phyloP scores from a whole-genome alignment of 2,329 filamentous ascomycete genomes.

The Chaetothyriales sp. region DNA sequence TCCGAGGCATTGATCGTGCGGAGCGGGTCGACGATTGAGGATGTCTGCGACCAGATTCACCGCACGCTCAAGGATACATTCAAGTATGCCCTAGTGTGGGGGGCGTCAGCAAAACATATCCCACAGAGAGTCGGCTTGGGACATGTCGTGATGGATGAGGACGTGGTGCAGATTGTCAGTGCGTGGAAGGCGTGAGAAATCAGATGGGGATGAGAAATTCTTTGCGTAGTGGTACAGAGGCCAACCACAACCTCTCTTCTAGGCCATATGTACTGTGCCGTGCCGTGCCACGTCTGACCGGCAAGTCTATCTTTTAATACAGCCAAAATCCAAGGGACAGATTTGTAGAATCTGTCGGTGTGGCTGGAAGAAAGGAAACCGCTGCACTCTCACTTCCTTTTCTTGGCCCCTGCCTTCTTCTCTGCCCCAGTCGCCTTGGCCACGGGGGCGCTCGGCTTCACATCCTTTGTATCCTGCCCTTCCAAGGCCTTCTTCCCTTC shows the following conservation, averaged over 20 bases:
- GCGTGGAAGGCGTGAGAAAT: constrained; percentile 18
- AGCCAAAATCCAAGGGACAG: not conserved
- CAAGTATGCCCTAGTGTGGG: constrained; percentile 98
- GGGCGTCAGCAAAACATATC: constrained; percentile 84
- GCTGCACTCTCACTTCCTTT: not conserved
- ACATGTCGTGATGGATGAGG: constrained; percentile 61
- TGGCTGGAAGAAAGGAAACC: no score
- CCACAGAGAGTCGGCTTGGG: constrained; percentile 82
- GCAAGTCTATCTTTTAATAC: not conserved
- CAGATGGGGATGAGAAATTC: not conserved
- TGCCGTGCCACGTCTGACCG: not conserved
- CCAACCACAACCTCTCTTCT: not conserved
- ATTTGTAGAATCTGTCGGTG: not conserved
- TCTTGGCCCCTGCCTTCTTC: not conserved
- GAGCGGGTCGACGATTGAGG: constrained; percentile 76
- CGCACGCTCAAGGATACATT: constrained; percentile 92
- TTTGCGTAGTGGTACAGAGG: not conserved
- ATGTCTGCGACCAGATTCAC: constrained; percentile 93
- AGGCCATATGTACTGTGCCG: not conserved
- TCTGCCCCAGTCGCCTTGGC: constrained; percentile 6
- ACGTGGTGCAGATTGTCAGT: constrained; percentile 52
- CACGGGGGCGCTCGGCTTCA: constrained; percentile 13
- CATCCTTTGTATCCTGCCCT: constrained; percentile 15
- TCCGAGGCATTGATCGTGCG: constrained; percentile 85
- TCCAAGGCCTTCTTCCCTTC: constrained; percentile 11